phyloP scores from a whole-genome alignment of 495 filamentous ascomycete species.

The Tuber borchii region DNA sequence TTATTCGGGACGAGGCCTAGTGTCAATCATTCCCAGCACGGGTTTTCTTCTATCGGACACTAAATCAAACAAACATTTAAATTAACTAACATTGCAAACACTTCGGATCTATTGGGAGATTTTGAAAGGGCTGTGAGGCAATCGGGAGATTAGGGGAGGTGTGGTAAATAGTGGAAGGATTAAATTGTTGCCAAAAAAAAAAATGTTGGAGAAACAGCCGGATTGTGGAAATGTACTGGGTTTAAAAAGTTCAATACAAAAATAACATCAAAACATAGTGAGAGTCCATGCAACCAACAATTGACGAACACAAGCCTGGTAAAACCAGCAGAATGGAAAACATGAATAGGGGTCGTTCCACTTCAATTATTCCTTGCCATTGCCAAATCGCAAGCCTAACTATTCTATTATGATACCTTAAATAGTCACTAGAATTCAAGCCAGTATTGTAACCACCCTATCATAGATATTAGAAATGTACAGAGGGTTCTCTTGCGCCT shows the following conservation, averaged over 20 bases:
- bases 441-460: not conserved
- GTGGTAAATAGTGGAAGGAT: not conserved
- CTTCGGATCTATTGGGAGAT: not conserved
- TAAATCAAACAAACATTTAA: not conserved
- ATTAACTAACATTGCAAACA: not conserved
- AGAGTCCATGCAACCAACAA: not conserved
- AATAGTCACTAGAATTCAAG: not conserved
- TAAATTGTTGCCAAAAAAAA: not conserved
- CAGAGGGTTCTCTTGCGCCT: conserved; percentile 42
- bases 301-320: not conserved
- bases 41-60: not conserved
- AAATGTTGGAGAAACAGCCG: not conserved
- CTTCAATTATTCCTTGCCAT: not conserved
- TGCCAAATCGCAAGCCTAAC: not conserved
- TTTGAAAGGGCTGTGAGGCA: not conserved
- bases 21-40: not conserved
- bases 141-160: not conserved
- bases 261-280: not conserved
- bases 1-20: not conserved
- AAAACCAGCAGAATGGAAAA: not conserved
- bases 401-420: not conserved
- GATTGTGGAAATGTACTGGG: not conserved
- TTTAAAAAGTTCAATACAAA: not conserved
- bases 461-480: conserved; percentile 16
- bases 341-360: not conserved